Evolutionary conservation across 768 basidiomycete genomes (phyloP), one percentile per base, ranked within the genome.

Genomic region (Naganishia randhawae): DNA sequence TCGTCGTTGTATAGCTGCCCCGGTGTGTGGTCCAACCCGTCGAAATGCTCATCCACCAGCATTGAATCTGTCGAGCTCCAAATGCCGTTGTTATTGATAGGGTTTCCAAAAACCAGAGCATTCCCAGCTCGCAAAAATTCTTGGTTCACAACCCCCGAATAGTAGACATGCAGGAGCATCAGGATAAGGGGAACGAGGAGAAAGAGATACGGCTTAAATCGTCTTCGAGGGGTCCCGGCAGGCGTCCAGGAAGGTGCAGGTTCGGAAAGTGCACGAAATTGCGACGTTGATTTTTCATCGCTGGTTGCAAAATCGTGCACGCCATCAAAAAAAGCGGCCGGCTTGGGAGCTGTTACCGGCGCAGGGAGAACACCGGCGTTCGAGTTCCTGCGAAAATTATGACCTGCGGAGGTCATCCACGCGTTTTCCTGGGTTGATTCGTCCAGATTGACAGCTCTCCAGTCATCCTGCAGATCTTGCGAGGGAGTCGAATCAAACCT

Each of bases 51-150:
- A 22, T 61, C 57, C n/a, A 41, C 27, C 57, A 61, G 14, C 57
- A 61, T 25, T 1, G 33, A 25, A 41, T 61, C 37, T 37, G 37
- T 41, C 57, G 57, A 61, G 39, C 57, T 61, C 57, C 57, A 61
- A 5, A 61, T 25, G 33, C 35, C 39, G 57, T 4, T 27, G 39
- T 35, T 17, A 25, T 25, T 37, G 39, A 41, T 42, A 41, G 57
- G 57, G 19, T 61, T 35, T 35, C 57, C 57, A 42, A 61, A 61
- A 35, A 61, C 57, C 57, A 61, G 39, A 25, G 57, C 57, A 42
- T 61, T 35, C 33, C 57, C 57, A 6, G 57, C 57, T 61, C 57
- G 57, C 57, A 61, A 4, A 25, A 61, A 61, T 22, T 61, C 35
- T 37, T 39, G 35, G 27, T 61, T 39, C n/a, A 61, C n/a, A n/a